These are phyloP conservation scores for Xylaria arbuscula DNA, from an alignment of 2,329 filamentous ascomycete species.

Conservation along the genomic window DNA sequence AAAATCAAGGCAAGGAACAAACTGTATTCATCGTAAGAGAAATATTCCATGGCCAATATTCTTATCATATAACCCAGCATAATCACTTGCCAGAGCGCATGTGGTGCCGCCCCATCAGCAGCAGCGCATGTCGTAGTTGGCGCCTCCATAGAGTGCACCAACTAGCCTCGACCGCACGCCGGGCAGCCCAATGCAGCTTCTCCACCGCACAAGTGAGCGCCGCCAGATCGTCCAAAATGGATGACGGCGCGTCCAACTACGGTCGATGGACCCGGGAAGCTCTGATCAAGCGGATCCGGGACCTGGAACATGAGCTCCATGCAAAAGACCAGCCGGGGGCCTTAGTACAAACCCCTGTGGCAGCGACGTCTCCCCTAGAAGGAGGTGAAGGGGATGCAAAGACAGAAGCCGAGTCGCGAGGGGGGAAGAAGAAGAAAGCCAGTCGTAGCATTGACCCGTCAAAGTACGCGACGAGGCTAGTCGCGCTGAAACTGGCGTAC, in stretches of 20 bases:
- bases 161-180: slow-evolving; percentile 27
- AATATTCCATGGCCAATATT: neutral
- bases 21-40: neutral
- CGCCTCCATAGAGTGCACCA: slow-evolving; percentile 37
- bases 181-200: slow-evolving; percentile 39
- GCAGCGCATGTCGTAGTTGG: slow-evolving; percentile 40
- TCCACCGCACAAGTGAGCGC: slow-evolving; percentile 36
- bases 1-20: neutral
- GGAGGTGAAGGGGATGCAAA: slow-evolving; percentile 51
- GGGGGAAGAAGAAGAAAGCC: slow-evolving; percentile 52
- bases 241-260: slow-evolving; percentile 60
- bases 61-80: neutral
- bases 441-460: slow-evolving; percentile 76
- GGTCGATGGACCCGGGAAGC: slow-evolving; percentile 74
- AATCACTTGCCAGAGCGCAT: slow-evolving; percentile 37
- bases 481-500: slow-evolving; percentile 95
- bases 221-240: slow-evolving; percentile 41
- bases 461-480: slow-evolving; percentile 82
- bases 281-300: slow-evolving; percentile 74
- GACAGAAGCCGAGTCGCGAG: slow-evolving; percentile 55
- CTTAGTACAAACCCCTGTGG: neutral
- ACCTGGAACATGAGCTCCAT: slow-evolving; percentile 69
- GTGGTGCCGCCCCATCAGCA: slow-evolving; percentile 38
- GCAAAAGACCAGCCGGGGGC: slow-evolving; percentile 25
- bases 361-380: neutral